Evolutionary conservation across 495 filamentous ascomycete species (phyloP), one percentile per base, ranked within the genome.

Genomic region (Penicillium steckii): DNA sequence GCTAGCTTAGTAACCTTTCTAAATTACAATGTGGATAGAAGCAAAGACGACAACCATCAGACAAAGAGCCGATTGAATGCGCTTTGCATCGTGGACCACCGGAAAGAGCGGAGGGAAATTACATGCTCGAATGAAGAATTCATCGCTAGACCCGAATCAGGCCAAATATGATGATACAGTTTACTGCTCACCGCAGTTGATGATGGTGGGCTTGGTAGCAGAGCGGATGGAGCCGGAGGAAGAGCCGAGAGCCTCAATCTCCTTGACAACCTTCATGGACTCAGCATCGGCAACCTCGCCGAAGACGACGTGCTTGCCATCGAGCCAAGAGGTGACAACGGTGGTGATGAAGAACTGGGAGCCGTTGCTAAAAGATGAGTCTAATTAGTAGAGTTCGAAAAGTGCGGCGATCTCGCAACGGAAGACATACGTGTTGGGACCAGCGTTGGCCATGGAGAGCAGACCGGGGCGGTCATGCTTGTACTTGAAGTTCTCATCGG

Each of bases 311-410:
- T 99, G 94, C 79, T 97, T 97, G 60, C 86, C 85, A 67, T 97
- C 90, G 47, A 99, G 84, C 79, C 97, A 95, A 24, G 87, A 85
- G 35, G 94, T 99, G 22, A 82, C 76, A 55, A 95, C 88, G 26
- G 95, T 97, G 50, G 94, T 99, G 68, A 99, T 76, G 82, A 97
- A 99, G 85, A 99, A 99, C 71, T 97, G 95, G 52, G 86, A 91
- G 61, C 95, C 94, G 70, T 97, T 99, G 72, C 94, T 97, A 53
- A 5, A 59, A 15, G 22, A 35, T 25, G 21, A 17, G 12, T 13
- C n/a, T n/a, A n/a, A 33, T 48, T 15, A 50, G 48, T 9, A 17
- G 24, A 10, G 8, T 12, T 13, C 2, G 13, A 15, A 29, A 19
- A 33, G n/a, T 6, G 19, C 4, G 24, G 17, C 4, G 15, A 27